Evolutionary conservation across 768 basidiomycete genomes (phyloP).

Genomic region (Agaricus blazei): DNA sequence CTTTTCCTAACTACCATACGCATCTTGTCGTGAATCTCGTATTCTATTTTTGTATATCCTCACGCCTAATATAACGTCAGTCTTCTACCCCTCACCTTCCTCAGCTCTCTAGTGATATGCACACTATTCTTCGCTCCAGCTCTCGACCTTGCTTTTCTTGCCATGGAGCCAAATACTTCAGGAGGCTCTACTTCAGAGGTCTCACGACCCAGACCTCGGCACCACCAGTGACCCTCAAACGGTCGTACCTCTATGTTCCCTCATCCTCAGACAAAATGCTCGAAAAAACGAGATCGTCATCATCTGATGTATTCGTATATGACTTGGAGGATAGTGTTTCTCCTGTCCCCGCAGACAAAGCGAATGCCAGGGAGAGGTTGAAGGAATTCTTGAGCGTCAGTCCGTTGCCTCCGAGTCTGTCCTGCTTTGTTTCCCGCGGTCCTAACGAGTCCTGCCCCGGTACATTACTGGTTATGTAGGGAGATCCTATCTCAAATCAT

Average conservation of each 20-base stretch:
- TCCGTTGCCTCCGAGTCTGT: conserved; percentile 12
- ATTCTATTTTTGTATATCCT: too few relatives aligned
- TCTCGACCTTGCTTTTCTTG: too few relatives aligned
- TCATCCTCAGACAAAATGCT: conserved; percentile 79
- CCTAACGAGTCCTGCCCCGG: background rate
- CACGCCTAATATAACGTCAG: too few relatives aligned
- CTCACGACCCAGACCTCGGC: background rate
- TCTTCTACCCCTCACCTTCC: too few relatives aligned
- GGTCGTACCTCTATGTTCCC: conserved; percentile 79
- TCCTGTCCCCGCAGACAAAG: conserved; percentile 57
- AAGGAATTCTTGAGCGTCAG: conserved; percentile 49
- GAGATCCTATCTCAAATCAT: conserved; percentile 29
- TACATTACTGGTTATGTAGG: conserved; percentile 10
- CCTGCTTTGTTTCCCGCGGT: background rate
- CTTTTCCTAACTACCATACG: too few relatives aligned
- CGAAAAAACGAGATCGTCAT: conserved; percentile 59
- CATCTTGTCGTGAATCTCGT: too few relatives aligned
- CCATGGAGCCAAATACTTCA: too few relatives aligned
- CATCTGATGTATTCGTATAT: conserved; percentile 76
- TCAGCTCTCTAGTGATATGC: too few relatives aligned
- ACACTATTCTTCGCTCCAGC: too few relatives aligned
- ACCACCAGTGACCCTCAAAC: conserved; percentile 22
- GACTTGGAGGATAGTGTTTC: conserved; percentile 88
- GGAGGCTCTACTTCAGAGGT: too few relatives aligned
- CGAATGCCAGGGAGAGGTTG: conserved; percentile 50